phyloP scores from a whole-genome alignment of 305 asterid genomes.

The Andrographis paniculata region DNA sequence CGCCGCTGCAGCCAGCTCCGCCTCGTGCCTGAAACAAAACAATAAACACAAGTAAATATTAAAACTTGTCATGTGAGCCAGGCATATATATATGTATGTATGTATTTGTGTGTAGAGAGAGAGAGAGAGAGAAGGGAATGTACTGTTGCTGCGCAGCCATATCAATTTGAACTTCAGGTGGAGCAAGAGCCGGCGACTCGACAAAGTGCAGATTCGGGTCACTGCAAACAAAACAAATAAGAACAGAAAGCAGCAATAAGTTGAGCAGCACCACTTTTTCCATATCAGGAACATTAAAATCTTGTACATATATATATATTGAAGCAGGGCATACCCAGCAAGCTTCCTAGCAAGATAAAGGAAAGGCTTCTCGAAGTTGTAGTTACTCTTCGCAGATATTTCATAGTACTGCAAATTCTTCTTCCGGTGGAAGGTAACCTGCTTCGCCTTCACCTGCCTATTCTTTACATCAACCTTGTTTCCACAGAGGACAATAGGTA shows the following conservation, averaged over 20 bases:
- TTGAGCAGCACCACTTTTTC: neutral
- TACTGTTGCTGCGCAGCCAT: slow-evolving; percentile 37
- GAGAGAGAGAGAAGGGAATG: neutral
- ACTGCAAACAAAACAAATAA: slow-evolving; percentile 17
- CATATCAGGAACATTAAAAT: neutral
- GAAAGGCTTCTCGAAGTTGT: slow-evolving; percentile 80
- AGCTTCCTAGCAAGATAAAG: slow-evolving; percentile 76
- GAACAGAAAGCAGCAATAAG: neutral
- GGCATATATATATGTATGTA: too few relatives aligned
- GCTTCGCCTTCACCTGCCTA: slow-evolving; percentile 89
- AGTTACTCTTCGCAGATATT: slow-evolving; percentile 93
- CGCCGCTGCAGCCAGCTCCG: slow-evolving; percentile 48
- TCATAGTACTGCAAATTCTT: slow-evolving; percentile 85
- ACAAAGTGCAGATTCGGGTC: slow-evolving; percentile 58
- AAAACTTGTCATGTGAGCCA: too few relatives aligned
- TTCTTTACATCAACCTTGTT: slow-evolving; percentile 93
- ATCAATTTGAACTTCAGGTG: slow-evolving; percentile 62
- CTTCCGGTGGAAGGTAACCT: slow-evolving; percentile 89
- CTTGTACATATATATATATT: neutral
- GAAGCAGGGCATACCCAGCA: slow-evolving; percentile 39
- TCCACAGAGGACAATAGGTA: slow-evolving; percentile 90
- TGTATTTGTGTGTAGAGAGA: too few relatives aligned
- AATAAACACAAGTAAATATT: neutral
- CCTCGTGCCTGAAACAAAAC: slow-evolving; percentile 43
- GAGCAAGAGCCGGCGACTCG: slow-evolving; percentile 62